These are phyloP conservation scores for Eucalyptus cloeziana DNA, from an alignment of 345 rosid species.

Conservation along the genomic window DNA sequence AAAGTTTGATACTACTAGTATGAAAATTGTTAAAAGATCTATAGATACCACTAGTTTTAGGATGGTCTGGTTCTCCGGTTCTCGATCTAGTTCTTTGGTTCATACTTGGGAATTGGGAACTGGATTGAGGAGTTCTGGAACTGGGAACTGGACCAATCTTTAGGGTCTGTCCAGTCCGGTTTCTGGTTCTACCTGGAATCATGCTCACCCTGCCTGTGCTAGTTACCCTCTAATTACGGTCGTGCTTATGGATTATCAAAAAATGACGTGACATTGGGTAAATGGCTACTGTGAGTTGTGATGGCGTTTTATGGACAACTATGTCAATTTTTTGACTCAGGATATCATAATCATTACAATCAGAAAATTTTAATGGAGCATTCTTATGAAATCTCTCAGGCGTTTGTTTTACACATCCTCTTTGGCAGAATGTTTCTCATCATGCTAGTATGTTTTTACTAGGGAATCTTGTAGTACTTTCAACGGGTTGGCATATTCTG, in stretches of 20 bases:
- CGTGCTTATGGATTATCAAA: background rate
- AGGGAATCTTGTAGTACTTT: background rate
- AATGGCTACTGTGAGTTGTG: background rate
- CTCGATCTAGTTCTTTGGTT: too few species aligned
- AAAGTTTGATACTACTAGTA: too few species aligned
- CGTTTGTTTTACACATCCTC: background rate
- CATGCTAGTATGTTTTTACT: background rate
- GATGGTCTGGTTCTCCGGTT: too few species aligned
- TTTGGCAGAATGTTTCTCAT: background rate
- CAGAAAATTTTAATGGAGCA: background rate
- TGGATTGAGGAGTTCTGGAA: too few species aligned
- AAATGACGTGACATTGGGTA: background rate
- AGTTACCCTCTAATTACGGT: background rate
- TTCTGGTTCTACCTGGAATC: too few species aligned
- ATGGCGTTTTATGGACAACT: background rate
- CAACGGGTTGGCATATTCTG: background rate
- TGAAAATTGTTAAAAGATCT: too few species aligned
- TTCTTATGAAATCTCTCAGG: background rate
- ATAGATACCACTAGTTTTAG: too few species aligned
- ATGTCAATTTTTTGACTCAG: background rate
- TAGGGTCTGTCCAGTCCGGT: too few species aligned
- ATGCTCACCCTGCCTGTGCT: background rate
- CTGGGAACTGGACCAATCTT: too few species aligned
- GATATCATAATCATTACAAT: background rate
- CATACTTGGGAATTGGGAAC: too few species aligned